These are phyloP conservation scores for Peribolospora baueri DNA, from an alignment of 768 basidiomycete species.

Conservation along the genomic window DNA sequence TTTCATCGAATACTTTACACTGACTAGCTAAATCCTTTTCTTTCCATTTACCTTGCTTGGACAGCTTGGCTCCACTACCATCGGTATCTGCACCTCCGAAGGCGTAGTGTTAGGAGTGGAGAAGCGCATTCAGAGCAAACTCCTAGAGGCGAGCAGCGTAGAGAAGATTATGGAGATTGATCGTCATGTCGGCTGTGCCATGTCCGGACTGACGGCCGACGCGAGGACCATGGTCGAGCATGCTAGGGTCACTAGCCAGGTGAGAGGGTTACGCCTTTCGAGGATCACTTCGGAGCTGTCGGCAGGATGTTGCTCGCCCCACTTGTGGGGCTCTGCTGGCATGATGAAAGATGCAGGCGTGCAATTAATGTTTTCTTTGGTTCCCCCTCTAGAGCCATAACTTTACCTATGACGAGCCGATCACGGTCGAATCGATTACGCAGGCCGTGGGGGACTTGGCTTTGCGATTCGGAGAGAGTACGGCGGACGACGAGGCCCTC, in stretches of 20 bases:
- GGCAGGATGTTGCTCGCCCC: too few species aligned
- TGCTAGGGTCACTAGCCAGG: slow-evolving; percentile 65
- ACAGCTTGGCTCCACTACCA: slow-evolving; percentile 90
- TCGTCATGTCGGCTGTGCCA: slow-evolving; percentile 81
- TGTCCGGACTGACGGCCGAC: slow-evolving; percentile 86
- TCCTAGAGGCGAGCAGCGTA: slow-evolving; percentile 82
- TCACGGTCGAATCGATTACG: slow-evolving; percentile 91
- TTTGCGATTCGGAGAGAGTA: slow-evolving; percentile 90
- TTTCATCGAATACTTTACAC: background rate
- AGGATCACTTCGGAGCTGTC: too few species aligned
- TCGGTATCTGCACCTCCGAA: slow-evolving; percentile 71
- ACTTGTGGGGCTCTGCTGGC: too few species aligned
- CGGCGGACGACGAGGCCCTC: slow-evolving; percentile 94
- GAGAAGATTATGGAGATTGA: slow-evolving; percentile 99
- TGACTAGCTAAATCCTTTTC: background rate
- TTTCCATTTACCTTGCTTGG: slow-evolving; percentile 39
- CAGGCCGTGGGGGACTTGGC: slow-evolving; percentile 97
- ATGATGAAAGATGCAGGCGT: background rate
- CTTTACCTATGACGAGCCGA: slow-evolving; percentile 89
- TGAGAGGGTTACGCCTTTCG: slow-evolving; percentile 3
- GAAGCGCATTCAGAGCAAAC: slow-evolving; percentile 90
- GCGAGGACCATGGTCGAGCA: slow-evolving; percentile 99
- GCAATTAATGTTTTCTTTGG: background rate
- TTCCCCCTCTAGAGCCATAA: slow-evolving; percentile 45
- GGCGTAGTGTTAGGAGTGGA: slow-evolving; percentile 89